Evolutionary conservation across 768 basidiomycete genomes (phyloP).

Genomic region (Cyclocybe cylindracea): DNA sequence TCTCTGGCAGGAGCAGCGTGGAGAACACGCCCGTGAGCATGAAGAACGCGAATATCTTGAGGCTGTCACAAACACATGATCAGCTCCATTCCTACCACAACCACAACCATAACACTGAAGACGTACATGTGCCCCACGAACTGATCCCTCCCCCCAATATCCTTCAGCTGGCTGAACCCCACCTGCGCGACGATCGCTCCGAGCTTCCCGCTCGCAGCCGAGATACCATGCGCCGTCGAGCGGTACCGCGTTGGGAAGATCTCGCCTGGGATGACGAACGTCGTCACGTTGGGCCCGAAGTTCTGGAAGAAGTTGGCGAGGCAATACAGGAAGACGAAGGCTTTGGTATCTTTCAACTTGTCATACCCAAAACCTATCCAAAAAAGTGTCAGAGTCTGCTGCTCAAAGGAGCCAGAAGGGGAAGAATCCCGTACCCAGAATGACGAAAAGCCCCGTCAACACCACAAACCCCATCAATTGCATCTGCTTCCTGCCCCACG

Average conservation of each 20-base stretch:
- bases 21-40: too few relatives aligned
- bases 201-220: slow-evolving; percentile 80
- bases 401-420: too few relatives aligned
- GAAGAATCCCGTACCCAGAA: slow-evolving; percentile 55
- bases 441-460: slow-evolving; percentile 65
- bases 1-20: too few relatives aligned
- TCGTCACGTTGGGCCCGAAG: slow-evolving; percentile 81
- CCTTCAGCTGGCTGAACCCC: slow-evolving; percentile 66
- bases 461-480: slow-evolving; percentile 77
- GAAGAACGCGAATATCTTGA: too few relatives aligned
- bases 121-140: slow-evolving; percentile 73
- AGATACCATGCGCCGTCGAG: slow-evolving; percentile 83
- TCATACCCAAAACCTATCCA: slow-evolving; percentile 67
- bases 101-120: too few relatives aligned
- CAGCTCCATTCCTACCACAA: too few relatives aligned
- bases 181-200: slow-evolving; percentile 84
- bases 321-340: slow-evolving; percentile 83
- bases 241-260: slow-evolving; percentile 88
- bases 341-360: slow-evolving; percentile 55
- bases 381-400: too few relatives aligned
- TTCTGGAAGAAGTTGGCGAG: slow-evolving; percentile 92
- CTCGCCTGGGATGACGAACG: slow-evolving; percentile 82
- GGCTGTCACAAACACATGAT: too few relatives aligned
- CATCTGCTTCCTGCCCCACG: slow-evolving; percentile 81
- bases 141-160: slow-evolving; percentile 64